Conservation (phyloP, 2,329 filamentous ascomycete genomes). For the Fusarium sp. region DNA sequence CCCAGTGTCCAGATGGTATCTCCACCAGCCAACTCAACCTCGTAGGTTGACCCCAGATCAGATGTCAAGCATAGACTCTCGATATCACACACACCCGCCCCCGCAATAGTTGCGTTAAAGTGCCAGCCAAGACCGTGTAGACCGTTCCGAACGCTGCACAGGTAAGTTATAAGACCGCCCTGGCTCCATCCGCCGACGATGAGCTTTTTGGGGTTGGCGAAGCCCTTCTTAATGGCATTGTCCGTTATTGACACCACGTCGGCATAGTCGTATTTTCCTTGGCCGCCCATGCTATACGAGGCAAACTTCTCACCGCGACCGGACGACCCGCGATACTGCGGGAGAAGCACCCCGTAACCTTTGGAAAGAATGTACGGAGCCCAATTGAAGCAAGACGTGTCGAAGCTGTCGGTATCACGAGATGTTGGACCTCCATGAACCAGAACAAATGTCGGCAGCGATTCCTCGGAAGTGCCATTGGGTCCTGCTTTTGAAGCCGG, state of each 20-base stretch:
- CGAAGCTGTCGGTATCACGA: slow-evolving; percentile 47
- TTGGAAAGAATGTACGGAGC: slow-evolving; percentile 52
- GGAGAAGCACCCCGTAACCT: slow-evolving; percentile 57
- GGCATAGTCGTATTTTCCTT: slow-evolving; percentile 55
- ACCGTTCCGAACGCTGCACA: slow-evolving; percentile 56
- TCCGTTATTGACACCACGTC: slow-evolving; percentile 56
- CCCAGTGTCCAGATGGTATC: slow-evolving; percentile 23
- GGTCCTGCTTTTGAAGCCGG: background rate
- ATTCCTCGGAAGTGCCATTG: background rate
- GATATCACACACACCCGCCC: slow-evolving; percentile 56
- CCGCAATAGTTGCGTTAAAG: slow-evolving; percentile 55
- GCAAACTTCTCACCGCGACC: slow-evolving; percentile 55
- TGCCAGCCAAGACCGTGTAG: slow-evolving; percentile 53
- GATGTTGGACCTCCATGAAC: slow-evolving; percentile 33
- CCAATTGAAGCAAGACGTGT: slow-evolving; percentile 47
- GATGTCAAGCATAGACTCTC: slow-evolving; percentile 56
- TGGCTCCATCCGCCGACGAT: slow-evolving; percentile 57
- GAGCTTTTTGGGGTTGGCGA: slow-evolving; percentile 52
- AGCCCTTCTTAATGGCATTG: slow-evolving; percentile 52
- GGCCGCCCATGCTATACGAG: slow-evolving; percentile 47
- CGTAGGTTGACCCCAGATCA: slow-evolving; percentile 28
- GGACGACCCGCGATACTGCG: slow-evolving; percentile 58
- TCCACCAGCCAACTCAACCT: slow-evolving; percentile 29
- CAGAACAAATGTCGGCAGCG: slow-evolving; percentile 30
- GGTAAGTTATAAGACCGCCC: slow-evolving; percentile 58